Conservation (phyloP, 441 rosid species). For the Gossypium lobatum region DNA sequence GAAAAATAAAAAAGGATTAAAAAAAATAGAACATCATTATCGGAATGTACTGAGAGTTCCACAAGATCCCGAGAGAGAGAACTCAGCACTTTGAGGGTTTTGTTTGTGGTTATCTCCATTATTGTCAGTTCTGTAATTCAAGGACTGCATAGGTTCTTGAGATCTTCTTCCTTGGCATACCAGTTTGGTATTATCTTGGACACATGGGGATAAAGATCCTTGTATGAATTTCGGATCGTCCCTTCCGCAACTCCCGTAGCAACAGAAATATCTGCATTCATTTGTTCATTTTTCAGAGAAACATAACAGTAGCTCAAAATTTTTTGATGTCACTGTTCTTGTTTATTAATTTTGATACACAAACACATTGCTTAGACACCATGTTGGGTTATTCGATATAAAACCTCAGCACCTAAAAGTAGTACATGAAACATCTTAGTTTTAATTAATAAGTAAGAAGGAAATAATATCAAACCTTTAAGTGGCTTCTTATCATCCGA, state of each 20-base stretch:
- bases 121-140: conserved; percentile 21
- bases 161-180: conserved; percentile 95
- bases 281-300: neutral
- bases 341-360: neutral
- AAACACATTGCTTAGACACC: conserved; percentile 2
- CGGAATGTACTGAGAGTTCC: neutral
- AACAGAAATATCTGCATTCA: conserved; percentile 61
- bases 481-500: conserved; percentile 88
- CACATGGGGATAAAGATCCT: conserved; percentile 86
- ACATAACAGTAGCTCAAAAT: neutral
- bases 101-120: too few species aligned
- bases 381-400: neutral
- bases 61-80: neutral
- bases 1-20: neutral
- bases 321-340: neutral
- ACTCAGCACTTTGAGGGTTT: neutral
- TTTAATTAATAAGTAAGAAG: neutral
- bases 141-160: conserved; percentile 73
- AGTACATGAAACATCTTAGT: neutral
- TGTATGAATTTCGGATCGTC: conserved; percentile 88
- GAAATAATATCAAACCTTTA: conserved; percentile 50
- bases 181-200: conserved; percentile 80
- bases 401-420: neutral
- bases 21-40: neutral
- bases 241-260: conserved; percentile 99